A percentile compares a stretch with the other conserved stretches of the same genome.
Evolutionary conservation across 371 early-diverging fungal genomes (phyloP).

Genomic region (Apophysomyces sp.): DNA sequence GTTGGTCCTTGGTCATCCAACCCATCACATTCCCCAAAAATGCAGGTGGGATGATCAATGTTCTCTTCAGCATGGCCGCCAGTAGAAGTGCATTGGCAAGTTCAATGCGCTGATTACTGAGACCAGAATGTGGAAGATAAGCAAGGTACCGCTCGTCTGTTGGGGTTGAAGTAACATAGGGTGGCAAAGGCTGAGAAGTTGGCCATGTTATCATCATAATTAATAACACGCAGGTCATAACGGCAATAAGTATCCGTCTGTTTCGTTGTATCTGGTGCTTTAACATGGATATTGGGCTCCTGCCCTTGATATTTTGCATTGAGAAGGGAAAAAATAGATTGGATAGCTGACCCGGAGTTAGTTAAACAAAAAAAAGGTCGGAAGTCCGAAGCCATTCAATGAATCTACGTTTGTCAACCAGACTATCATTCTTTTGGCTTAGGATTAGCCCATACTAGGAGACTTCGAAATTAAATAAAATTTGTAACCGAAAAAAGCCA

Average conservation of each 20-base stretch:
- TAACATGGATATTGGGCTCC: background rate
- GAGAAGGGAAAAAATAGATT: background rate
- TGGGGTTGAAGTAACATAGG: background rate
- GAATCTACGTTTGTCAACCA: too few relatives aligned
- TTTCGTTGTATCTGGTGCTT: background rate
- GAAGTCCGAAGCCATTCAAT: too few relatives aligned
- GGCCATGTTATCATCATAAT: background rate
- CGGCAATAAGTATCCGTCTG: background rate
- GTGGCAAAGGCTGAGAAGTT: background rate
- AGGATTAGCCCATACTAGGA: too few relatives aligned
- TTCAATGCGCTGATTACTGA: slow-evolving; percentile 54
- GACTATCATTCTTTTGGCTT: too few relatives aligned
- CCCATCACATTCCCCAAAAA: slow-evolving; percentile 34
- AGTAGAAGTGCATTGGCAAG: slow-evolving; percentile 51
- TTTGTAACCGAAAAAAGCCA: too few relatives aligned
- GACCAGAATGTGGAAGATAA: slow-evolving; percentile 52
- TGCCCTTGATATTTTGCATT: background rate
- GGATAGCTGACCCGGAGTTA: background rate
- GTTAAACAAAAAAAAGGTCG: background rate
- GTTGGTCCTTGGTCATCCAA: slow-evolving; percentile 20
- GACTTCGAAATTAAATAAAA: too few relatives aligned
- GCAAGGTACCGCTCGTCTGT: slow-evolving; percentile 35
- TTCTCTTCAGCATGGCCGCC: slow-evolving; percentile 48
- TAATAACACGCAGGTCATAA: background rate
- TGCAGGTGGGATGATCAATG: slow-evolving; percentile 52